These are phyloP conservation scores for Haberlea rhodopensis DNA, from an alignment of 257 asterid genomes.

Conservation along the genomic window DNA sequence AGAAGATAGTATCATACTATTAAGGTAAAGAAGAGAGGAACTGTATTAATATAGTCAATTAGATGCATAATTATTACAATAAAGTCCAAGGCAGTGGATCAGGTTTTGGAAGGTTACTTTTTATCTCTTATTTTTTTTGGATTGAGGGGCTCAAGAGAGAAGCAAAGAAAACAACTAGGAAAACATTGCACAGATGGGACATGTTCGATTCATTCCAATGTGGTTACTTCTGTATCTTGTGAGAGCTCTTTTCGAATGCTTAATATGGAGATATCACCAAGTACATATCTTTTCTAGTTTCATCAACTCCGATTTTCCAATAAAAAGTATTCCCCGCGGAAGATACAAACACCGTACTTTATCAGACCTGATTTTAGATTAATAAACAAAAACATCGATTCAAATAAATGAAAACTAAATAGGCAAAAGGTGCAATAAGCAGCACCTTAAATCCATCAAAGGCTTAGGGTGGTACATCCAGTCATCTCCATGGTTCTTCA, in stretches of 20 bases:
- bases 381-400: slow-evolving; percentile 8
- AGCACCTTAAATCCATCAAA: slow-evolving; percentile 95
- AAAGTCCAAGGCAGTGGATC: slow-evolving; percentile 1
- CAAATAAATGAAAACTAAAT: neutral
- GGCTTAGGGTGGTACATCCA: slow-evolving; percentile 99
- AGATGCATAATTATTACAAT: neutral
- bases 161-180: neutral
- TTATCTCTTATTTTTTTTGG: neutral
- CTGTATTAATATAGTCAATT: neutral
- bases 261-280: neutral
- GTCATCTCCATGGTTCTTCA: slow-evolving; percentile 88
- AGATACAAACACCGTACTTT: slow-evolving; percentile 2
- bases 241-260: neutral
- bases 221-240: neutral
- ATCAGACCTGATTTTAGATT: neutral
- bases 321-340: neutral
- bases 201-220: neutral
- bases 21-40: slow-evolving; percentile 1
- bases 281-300: neutral
- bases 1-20: slow-evolving; percentile 7
- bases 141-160: neutral
- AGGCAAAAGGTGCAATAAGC: too few species aligned
- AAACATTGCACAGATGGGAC: neutral
- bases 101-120: neutral
- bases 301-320: slow-evolving; percentile 4